Evolutionary conservation across 2,329 filamentous ascomycete genomes (phyloP), one percentile per base, ranked within the genome.

Genomic region (Drechmeria coniospora): DNA sequence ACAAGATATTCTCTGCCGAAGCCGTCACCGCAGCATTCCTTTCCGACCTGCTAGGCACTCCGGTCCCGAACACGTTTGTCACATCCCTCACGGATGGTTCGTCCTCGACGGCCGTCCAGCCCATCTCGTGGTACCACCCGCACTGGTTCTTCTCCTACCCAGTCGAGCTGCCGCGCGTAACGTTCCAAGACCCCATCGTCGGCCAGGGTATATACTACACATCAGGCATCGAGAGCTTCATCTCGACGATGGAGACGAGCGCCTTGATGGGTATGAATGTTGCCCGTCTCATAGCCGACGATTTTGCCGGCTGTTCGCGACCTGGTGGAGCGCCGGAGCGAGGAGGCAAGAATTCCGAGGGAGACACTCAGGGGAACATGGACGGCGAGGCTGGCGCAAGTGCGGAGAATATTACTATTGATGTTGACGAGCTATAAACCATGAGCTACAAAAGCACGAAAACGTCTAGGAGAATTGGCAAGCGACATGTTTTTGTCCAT

Each of bases 221-320:
- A 0, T 73, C 70, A 8, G 74, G 71, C 3, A 92, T 95, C 23
- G 87, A 95, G 55, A 78, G 78, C 40, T 94, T 98, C 49, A 92
- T 95, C 40, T 90, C 79, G 8, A 93, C 84, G 0, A 95, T 98
- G 90, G 90, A 98, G 61, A 94, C 90, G 6, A 93, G 76, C 49
- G 79, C 82, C 1, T 53, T 95, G 39, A 90, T 90, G 73, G 90
- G 90, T 1, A 82, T 69, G 66, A 90, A 90, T 45, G 74, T 90
- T 13, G 82, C 81, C 7, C 65, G 63, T 36, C 54, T 90, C 29
- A 61, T 87, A 25, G 62, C 74, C 1, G 69, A 86, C 42, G 68
- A 68, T 28, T 71, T 43, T 49, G 36, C 50, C 36, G 42, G 45
- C 26, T 36, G 41, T 14, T 23, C 21, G 15, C 31, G 31, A n/a